Base-by-base conservation (phyloP, 805 yeast species). In the Kodamaea kakaduensis region DNA sequence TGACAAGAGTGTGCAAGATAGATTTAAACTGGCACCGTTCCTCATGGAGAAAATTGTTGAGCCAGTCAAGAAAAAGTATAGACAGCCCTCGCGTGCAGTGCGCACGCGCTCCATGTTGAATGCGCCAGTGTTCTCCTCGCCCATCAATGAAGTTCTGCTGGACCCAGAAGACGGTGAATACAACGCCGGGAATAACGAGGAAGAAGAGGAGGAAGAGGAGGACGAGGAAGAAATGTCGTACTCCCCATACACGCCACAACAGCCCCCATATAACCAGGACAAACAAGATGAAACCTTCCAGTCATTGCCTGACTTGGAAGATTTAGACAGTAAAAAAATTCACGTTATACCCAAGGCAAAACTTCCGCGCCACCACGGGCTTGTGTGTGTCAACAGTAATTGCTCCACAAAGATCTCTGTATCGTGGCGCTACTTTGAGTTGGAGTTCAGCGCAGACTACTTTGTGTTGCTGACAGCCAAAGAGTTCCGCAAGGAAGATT, bases 21-120 rank as follows among this genome's bases (percentile, higher is more conserved):
- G 73, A 34, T 67, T 67, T 48, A 67, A 66, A 42, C 68, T 61
- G 68, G 72, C 71, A 2, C 67, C 71, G 6, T 65, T 65, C 44
- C 50, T 62, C 16, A 68, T 54, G 48, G 65, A 64, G 17, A 64
- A 64, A 35, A 54, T 64, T n/a, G 56, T 66, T 24, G 69, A 63
- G 37, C 69, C 69, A 3, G 50, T 47, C 27, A 50, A 51, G 42
- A 48, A 50, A 16, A 41, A 42, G 31, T 26, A 19, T 18, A 42
- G 57, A 35, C 44, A 54, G 14, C 21, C 32, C 13, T 25, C 35
- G n/a, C 44, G 71, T 22, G 73, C 73, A 14, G 56, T 61, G 50
- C 56, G 73, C 20, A 65, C 73, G 1, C 45, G 71, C 29, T 64
- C 70, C 4, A 66, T 67, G 71, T 53, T 61, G 25, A 54, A 58